Conservation (phyloP, 148 eudicot genomes). For the Rhododendron molle region DNA sequence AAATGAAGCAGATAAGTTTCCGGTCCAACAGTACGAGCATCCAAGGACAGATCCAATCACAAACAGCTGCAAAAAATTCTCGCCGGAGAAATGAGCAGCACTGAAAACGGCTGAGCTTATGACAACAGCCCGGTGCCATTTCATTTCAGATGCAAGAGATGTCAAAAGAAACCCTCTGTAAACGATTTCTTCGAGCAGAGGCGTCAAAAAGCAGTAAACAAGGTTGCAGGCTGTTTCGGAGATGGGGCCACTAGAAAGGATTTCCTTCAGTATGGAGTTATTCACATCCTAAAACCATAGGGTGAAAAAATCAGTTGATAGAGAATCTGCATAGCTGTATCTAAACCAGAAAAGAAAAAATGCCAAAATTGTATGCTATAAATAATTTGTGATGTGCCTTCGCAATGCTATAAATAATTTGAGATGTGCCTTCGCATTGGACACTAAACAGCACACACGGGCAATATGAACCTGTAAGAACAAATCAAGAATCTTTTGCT, state of each 20-base stretch:
- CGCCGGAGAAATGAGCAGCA: slow-evolving; percentile 69
- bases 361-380: neutral
- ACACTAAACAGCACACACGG: neutral
- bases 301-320: neutral
- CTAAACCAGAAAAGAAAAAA: neutral
- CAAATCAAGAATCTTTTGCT: neutral
- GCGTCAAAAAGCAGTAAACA: slow-evolving; percentile 64
- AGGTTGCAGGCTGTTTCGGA: slow-evolving; percentile 45
- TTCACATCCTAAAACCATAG: slow-evolving; percentile 50
- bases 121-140: slow-evolving; percentile 66
- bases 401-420: neutral
- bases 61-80: slow-evolving; percentile 62
- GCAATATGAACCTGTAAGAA: neutral
- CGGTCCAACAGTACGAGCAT: slow-evolving; percentile 85
- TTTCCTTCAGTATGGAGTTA: slow-evolving; percentile 57
- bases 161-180: slow-evolving; percentile 71
- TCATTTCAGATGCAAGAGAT: slow-evolving; percentile 52
- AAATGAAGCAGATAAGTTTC: slow-evolving; percentile 56
- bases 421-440: neutral
- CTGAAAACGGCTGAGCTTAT: slow-evolving; percentile 73
- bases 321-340: neutral
- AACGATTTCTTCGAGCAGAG: slow-evolving; percentile 74
- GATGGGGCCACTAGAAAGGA: slow-evolving; percentile 44
- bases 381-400: neutral
- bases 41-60: slow-evolving; percentile 65